Evolutionary conservation across 1,139 yeast genomes (phyloP), one percentile per base, ranked within the genome.

Genomic region (Magnusiomyces starmeri): DNA sequence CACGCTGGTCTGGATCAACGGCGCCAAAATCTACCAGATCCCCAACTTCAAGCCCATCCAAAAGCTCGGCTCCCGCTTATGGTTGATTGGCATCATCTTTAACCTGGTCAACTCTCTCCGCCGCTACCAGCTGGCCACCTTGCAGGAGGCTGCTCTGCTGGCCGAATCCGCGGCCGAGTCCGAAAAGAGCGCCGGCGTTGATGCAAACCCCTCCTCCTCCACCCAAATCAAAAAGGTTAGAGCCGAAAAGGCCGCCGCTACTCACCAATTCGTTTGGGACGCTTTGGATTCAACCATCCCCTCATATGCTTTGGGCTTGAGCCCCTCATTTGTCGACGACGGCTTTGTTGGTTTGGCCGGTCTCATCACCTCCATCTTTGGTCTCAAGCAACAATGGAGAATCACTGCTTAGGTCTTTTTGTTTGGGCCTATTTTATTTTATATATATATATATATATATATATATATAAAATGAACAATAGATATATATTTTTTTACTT

Each of bases 321-420:
- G 85, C 62, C 74, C 78, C 61, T 26, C 29, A 2, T 16, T 29
- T 21, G 51, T 66, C 46, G 81, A 83, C 65, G 97, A 90, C 62
- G 95, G 95, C 49, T 76, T 83, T 49, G 78, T 88, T 52, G 97
- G 96, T 49, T 72, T 83, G 58, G 90, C 94, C 46, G 97, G 97
- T 67, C 76, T 85, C 34, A 72, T 86, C 56, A 88, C 97, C 32
- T 84, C 96, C 43, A 56, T 83, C 53, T 73, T 89, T 70, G 96
- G 96, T 40, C 74, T 87, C 56, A 78, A 76, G 64, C 89, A 86
- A 61, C 71, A 85, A 59, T 90, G 92, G 92, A 70, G 56, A 45
- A 46, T 54, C 25, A 57, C 61, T 20, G 50, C 43, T 35, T 53
- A n/a, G n/a, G n/a, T n/a, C n/a, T n/a, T n/a, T n/a, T n/a, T n/a